Evolutionary conservation across 2,329 filamentous ascomycete species (phyloP).

Genomic region (Coleophoma eucalyptorum): DNA sequence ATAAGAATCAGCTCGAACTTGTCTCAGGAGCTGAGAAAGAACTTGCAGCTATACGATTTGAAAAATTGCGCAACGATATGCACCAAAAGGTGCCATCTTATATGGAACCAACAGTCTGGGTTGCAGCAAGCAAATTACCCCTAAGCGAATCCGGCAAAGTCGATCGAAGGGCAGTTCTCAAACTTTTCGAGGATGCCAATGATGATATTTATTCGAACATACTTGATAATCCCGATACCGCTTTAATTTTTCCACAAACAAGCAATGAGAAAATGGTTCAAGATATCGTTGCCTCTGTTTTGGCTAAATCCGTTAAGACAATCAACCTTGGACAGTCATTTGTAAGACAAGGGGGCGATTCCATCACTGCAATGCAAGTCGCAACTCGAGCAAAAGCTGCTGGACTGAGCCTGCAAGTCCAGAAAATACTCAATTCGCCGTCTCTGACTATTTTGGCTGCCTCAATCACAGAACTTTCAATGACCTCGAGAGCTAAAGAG

Average conservation of each 20-base stretch:
- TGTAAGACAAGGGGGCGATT: constrained; percentile 57
- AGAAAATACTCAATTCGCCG: not conserved
- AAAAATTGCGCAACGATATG: not conserved
- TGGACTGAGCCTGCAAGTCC: constrained; percentile 34
- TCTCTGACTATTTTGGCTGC: not conserved
- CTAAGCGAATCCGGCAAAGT: not conserved
- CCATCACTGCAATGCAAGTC: constrained; percentile 57
- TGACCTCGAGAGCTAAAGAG: not conserved
- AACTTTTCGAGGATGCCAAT: not conserved
- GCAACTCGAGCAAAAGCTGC: constrained; percentile 49
- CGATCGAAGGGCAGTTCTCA: not conserved
- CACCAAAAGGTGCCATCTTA: not conserved
- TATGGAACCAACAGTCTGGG: not conserved
- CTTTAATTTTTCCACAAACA: not conserved
- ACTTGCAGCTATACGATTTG: no score
- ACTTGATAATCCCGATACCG: not conserved
- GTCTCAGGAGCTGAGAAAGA: no score
- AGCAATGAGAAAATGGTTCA: constrained; percentile 29
- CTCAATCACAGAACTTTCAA: not conserved
- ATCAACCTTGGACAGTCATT: constrained; percentile 54
- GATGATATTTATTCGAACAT: not conserved
- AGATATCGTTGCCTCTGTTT: constrained; percentile 43
- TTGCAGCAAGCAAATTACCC: not conserved
- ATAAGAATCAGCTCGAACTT: no score
- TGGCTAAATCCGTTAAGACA: constrained; percentile 38